Conservation (phyloP, 2,329 filamentous ascomycete genomes). For the Cercospora nicotianae region DNA sequence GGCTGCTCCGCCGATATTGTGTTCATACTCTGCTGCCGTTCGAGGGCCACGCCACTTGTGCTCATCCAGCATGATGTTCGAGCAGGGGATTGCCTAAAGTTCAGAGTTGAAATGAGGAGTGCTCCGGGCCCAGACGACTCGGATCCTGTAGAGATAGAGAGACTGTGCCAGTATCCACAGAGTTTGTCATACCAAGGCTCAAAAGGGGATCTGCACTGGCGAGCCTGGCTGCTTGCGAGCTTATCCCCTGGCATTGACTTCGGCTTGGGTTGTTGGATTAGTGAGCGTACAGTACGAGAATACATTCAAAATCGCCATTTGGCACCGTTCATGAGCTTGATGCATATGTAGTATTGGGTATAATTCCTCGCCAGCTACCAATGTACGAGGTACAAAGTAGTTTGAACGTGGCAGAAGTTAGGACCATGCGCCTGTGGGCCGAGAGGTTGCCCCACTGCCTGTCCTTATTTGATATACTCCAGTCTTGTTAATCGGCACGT, state of each 20-base stretch:
- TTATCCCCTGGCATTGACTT: background rate
- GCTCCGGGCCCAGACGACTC: background rate
- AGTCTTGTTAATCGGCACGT: too few relatives aligned
- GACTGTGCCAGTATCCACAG: too few relatives aligned
- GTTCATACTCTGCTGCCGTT: background rate
- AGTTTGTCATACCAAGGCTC: background rate
- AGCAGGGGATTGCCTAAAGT: background rate
- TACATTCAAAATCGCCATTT: background rate
- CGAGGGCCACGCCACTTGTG: background rate
- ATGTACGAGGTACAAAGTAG: background rate
- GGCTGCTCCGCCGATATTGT: background rate
- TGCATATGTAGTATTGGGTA: too few relatives aligned
- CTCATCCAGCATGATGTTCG: background rate
- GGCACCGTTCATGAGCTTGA: background rate
- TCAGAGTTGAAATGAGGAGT: background rate
- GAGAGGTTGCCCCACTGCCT: too few relatives aligned
- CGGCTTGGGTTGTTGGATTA: background rate
- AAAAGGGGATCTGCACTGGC: background rate
- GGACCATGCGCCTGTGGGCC: too few relatives aligned
- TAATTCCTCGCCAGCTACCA: background rate
- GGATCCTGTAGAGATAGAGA: background rate
- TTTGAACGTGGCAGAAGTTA: background rate
- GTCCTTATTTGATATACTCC: too few relatives aligned
- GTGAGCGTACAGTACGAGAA: background rate
- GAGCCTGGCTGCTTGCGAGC: background rate